Evolutionary conservation across 2,329 filamentous ascomycete genomes (phyloP).

Genomic region (Alternaria sp.): DNA sequence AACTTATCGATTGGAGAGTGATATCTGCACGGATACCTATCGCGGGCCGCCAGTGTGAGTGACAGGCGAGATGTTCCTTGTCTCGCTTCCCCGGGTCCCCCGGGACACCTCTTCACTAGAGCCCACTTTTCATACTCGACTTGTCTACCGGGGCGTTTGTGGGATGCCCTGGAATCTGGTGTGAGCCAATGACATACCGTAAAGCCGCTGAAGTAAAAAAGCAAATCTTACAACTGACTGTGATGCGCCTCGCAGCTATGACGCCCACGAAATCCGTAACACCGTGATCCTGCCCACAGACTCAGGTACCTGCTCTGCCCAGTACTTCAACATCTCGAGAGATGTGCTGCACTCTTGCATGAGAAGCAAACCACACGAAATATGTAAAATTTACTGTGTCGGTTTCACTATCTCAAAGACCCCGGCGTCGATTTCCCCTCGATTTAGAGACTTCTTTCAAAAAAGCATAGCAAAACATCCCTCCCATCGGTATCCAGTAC

Average conservation of each 20-base stretch:
- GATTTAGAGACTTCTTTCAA: background rate
- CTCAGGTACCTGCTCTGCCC: background rate
- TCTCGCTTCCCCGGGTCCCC: constrained; percentile 6
- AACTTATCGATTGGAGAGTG: constrained; percentile 26
- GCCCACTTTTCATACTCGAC: background rate
- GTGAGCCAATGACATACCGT: background rate
- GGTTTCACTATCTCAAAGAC: background rate
- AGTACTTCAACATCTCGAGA: background rate
- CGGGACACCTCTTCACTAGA: background rate
- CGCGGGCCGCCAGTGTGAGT: constrained; percentile 16
- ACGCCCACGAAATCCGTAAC: background rate
- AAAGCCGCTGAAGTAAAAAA: background rate
- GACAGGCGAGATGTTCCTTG: constrained; percentile 19
- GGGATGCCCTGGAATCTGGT: constrained; percentile 1
- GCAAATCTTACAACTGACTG: background rate
- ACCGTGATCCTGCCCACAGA: background rate
- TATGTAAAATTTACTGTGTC: background rate
- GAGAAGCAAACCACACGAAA: background rate
- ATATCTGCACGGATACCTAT: constrained; percentile 20
- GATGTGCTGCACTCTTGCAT: background rate
- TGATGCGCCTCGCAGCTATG: background rate
- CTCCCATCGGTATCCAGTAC: background rate
- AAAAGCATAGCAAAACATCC: background rate
- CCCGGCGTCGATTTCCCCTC: background rate
- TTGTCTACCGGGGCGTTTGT: background rate